These are phyloP conservation scores for Glarea lozoyensis DNA, from an alignment of 495 filamentous ascomycete genomes.

Conservation along the genomic window DNA sequence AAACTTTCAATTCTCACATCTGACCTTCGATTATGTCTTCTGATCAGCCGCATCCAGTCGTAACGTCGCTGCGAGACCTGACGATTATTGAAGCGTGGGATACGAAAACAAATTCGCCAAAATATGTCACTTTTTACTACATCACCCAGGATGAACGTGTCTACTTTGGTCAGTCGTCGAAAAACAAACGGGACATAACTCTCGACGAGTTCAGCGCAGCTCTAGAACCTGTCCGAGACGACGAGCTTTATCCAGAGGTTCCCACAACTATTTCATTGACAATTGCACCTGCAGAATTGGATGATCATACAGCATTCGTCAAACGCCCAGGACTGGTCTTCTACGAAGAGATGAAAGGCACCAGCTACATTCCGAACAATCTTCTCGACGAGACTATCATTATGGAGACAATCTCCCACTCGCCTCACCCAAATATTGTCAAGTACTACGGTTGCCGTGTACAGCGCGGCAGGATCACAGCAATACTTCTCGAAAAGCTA, in stretches of 20 bases:
- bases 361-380: neutral
- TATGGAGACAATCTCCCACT: slow-evolving; percentile 1
- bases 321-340: neutral
- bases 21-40: neutral
- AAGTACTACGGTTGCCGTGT: slow-evolving; percentile 22
- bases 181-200: neutral
- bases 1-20: neutral
- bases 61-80: neutral
- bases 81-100: neutral
- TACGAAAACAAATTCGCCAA: neutral
- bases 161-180: neutral
- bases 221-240: neutral
- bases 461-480: slow-evolving; percentile 26
- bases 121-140: neutral
- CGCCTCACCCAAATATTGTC: slow-evolving; percentile 14
- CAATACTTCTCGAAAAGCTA: slow-evolving; percentile 30
- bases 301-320: neutral
- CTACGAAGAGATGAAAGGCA: neutral
- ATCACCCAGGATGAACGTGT: neutral
- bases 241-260: neutral
- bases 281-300: neutral
- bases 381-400: slow-evolving; percentile 2
- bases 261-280: neutral
- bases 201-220: neutral
- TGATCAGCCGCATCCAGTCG: neutral